Conservation (phyloP, 1,139 yeast genomes). For the Nematodospora anomalae region DNA sequence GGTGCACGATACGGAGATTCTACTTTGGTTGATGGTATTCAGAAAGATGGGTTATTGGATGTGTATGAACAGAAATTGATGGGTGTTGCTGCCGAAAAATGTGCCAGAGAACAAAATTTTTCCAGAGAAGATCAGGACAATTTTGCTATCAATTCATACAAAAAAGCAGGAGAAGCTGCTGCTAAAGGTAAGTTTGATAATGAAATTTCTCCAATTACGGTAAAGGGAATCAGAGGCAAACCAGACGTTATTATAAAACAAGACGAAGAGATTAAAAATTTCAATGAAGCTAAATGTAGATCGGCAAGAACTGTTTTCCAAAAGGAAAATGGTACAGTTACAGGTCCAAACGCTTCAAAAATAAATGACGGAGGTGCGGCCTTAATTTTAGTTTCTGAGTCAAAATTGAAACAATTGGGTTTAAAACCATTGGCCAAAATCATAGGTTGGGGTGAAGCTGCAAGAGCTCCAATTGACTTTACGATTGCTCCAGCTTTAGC, state of each 20-base stretch:
- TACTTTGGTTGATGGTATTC: conserved; percentile 78
- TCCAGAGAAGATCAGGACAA: conserved; percentile 73
- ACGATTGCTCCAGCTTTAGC: conserved; percentile 94
- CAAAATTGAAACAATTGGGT: conserved; percentile 78
- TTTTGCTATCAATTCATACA: conserved; percentile 67
- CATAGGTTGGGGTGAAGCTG: conserved; percentile 97
- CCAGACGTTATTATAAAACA: conserved; percentile 69
- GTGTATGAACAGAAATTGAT: conserved; percentile 83
- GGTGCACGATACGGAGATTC: conserved; percentile 91
- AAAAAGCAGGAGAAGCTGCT: conserved; percentile 78
- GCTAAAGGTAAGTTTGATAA: conserved; percentile 72
- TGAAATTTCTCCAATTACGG: conserved; percentile 84
- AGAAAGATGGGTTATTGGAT: conserved; percentile 88
- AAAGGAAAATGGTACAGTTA: conserved; percentile 88
- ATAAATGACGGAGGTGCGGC: conserved; percentile 98
- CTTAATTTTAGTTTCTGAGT: conserved; percentile 77
- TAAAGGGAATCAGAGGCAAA: conserved; percentile 91
- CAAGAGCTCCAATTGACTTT: conserved; percentile 88
- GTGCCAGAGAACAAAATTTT: conserved; percentile 71
- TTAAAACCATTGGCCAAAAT: conserved; percentile 87
- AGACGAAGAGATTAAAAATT: conserved; percentile 74
- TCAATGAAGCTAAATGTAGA: conserved; percentile 72
- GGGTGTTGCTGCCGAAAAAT: conserved; percentile 97
- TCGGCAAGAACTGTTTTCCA: conserved; percentile 91
- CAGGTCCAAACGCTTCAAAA: conserved; percentile 96